These are phyloP conservation scores for Gnomoniopsis sp. DNA, from an alignment of 2,329 filamentous ascomycete species.

Conservation along the genomic window DNA sequence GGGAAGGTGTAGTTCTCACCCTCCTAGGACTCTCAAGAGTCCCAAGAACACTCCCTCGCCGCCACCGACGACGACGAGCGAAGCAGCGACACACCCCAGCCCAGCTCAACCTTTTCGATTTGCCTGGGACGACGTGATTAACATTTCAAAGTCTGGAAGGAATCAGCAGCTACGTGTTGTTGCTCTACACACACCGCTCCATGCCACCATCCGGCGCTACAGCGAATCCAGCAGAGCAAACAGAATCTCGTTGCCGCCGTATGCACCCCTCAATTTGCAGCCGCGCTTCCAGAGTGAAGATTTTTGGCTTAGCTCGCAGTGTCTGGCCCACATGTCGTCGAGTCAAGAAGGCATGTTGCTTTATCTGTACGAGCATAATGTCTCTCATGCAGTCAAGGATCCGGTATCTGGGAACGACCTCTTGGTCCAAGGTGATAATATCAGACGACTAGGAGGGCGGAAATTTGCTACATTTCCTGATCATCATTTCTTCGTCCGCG, in stretches of 20 bases:
- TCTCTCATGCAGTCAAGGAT: constrained; percentile 31
- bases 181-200: constrained; percentile 42
- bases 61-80: constrained; percentile 22
- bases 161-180: constrained; percentile 40
- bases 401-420: constrained; percentile 36
- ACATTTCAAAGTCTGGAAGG: constrained; percentile 35
- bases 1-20: constrained; percentile 56
- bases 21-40: constrained; percentile 42
- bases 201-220: constrained; percentile 29
- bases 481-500: constrained; percentile 55
- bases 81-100: constrained; percentile 27
- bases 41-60: constrained; percentile 28
- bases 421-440: constrained; percentile 30
- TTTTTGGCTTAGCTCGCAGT: constrained; percentile 41
- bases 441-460: constrained; percentile 42
- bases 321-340: constrained; percentile 38
- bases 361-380: constrained; percentile 54
- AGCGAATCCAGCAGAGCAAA: constrained; percentile 16
- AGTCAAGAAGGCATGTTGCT: constrained; percentile 41
- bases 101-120: constrained; percentile 40
- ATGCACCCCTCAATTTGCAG: constrained; percentile 35
- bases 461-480: constrained; percentile 49
- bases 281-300: constrained; percentile 32
- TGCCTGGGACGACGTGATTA: constrained; percentile 48
- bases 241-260: constrained; percentile 38